A percentile compares a stretch with the other conserved stretches of the same genome.
phyloP scores from a whole-genome alignment of 1,284 basidiomycete genomes.

The Violaceomyces palustris region DNA sequence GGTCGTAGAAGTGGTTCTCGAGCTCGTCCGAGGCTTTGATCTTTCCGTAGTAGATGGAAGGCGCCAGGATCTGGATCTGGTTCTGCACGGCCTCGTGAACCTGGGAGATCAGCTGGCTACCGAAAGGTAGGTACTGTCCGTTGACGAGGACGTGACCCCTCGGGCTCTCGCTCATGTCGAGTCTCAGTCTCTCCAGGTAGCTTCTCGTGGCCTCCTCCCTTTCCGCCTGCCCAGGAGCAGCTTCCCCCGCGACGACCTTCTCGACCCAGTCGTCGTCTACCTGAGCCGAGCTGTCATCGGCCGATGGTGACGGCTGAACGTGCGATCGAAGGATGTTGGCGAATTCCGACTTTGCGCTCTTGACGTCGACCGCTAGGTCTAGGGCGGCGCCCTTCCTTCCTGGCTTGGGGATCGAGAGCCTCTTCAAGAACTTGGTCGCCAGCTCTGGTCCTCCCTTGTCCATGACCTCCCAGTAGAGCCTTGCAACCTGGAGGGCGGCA shows the following conservation, averaged over 20 bases:
- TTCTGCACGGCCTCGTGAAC: slow-evolving; percentile 28
- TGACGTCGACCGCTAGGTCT: slow-evolving; percentile 13
- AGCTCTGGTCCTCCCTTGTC: slow-evolving; percentile 14
- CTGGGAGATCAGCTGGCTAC: slow-evolving; percentile 59
- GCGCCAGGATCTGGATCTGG: slow-evolving; percentile 28
- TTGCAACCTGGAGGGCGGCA: slow-evolving; percentile 20
- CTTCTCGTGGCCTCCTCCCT: slow-evolving; percentile 7
- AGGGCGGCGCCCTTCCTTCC: slow-evolving; percentile 2
- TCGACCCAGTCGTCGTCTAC: too few relatives aligned
- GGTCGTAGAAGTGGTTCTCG: slow-evolving; percentile 79
- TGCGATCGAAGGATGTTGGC: slow-evolving; percentile 5
- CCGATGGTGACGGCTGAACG: too few relatives aligned
- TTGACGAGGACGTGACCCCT: slow-evolving; percentile 70
- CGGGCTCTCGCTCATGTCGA: slow-evolving; percentile 8
- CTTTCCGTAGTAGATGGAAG: slow-evolving; percentile 63
- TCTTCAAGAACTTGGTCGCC: slow-evolving; percentile 20
- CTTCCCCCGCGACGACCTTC: slow-evolving; percentile 2
- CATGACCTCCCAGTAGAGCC: slow-evolving; percentile 34
- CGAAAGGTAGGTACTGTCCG: slow-evolving; percentile 70
- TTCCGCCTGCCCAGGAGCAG: background rate
- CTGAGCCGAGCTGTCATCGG: too few relatives aligned
- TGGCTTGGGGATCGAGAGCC: slow-evolving; percentile 7
- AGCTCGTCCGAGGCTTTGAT: slow-evolving; percentile 62
- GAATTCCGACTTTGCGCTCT: slow-evolving; percentile 22
- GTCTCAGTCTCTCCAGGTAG: slow-evolving; percentile 29